Evolutionary conservation across 345 rosid species (phyloP).

Genomic region (Clarkia xantiana): DNA sequence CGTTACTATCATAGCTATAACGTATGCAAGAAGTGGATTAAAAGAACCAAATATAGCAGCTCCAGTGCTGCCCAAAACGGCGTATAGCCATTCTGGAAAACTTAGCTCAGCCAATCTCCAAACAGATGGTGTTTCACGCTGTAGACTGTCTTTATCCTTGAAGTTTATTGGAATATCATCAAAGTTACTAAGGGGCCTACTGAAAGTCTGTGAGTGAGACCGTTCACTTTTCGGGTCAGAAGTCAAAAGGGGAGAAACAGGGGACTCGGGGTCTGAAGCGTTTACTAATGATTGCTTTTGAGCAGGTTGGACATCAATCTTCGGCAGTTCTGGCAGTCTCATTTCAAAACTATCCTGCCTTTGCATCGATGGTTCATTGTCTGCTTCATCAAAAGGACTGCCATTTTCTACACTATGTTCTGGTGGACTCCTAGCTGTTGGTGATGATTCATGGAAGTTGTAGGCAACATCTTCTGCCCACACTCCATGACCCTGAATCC

Average conservation of each 20-base stretch:
- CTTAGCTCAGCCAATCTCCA: constrained; percentile 94
- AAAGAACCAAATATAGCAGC: constrained; percentile 98
- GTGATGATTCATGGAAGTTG: constrained; percentile 47
- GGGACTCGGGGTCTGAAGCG: constrained; percentile 97
- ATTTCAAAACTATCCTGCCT: constrained; percentile 99
- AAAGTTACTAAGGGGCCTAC: constrained; percentile 75
- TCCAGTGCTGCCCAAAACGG: constrained; percentile 92
- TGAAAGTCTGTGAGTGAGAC: constrained; percentile 94
- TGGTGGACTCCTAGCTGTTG: constrained; percentile 53
- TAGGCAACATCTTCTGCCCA: constrained; percentile 47
- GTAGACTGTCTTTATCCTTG: constrained; percentile 40
- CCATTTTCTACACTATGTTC: constrained; percentile 73
- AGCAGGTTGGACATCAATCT: constrained; percentile 67
- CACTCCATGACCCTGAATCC: constrained; percentile 35
- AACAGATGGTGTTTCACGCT: constrained; percentile 60
- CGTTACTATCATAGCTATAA: constrained; percentile 74
- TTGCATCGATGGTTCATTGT: constrained; percentile 76
- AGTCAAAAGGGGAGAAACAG: constrained; percentile 90
- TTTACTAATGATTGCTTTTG: constrained; percentile 50
- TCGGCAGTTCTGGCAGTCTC: constrained; percentile 85
- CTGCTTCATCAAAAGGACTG: constrained; percentile 37
- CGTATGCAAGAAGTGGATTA: constrained; percentile 95
- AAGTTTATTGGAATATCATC: constrained; percentile 44
- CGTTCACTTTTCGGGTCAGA: constrained; percentile 92
- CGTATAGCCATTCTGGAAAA: constrained; percentile 96